Conservation (phyloP, 116 monocot species). For the Dioscorea cayenensis region DNA sequence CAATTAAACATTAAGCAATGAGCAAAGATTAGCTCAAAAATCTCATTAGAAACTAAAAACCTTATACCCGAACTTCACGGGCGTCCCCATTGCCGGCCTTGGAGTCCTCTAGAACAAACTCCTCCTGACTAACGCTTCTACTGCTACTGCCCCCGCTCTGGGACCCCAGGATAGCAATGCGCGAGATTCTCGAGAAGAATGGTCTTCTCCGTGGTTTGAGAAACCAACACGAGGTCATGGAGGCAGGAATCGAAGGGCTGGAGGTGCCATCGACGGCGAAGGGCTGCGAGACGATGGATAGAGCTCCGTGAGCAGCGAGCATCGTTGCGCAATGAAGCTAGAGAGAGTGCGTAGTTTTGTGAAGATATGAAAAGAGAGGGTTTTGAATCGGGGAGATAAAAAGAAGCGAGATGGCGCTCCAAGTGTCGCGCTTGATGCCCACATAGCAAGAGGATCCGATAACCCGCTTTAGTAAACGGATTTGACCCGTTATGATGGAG, state of each 20-base stretch:
- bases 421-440: no score
- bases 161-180: neutral
- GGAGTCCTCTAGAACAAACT: neutral
- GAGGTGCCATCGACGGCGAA: constrained; percentile 1
- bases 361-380: no score
- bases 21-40: no score
- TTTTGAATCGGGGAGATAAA: no score
- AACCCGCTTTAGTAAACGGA: no score
- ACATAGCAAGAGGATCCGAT: no score
- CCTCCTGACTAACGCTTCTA: constrained; percentile 4
- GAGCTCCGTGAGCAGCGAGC: neutral
- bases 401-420: no score
- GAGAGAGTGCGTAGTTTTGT: neutral
- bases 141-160: no score
- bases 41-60: no score
- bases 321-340: neutral
- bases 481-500: no score
- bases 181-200: neutral
- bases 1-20: no score
- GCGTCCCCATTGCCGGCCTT: neutral
- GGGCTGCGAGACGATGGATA: neutral
- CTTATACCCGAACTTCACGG: neutral
- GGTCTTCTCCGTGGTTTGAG: neutral
- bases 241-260: neutral
- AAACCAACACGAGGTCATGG: neutral